Evolutionary conservation across 208 protist species (phyloP).

Genomic region (Trypanosoma theileri): DNA sequence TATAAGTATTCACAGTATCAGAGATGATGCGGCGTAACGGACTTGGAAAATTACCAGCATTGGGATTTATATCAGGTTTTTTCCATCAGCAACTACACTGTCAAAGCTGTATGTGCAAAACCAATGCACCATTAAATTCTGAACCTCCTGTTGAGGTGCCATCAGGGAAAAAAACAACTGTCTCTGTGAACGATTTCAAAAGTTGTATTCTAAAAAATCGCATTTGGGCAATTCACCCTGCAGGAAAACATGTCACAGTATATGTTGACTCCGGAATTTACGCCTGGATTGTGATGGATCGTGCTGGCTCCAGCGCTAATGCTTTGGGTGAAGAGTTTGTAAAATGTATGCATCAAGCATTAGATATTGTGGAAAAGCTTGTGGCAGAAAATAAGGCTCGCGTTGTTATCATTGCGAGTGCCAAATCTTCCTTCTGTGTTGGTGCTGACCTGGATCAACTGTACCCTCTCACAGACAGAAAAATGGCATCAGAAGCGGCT

Average conservation of each 20-base stretch:
- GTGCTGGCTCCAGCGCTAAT: constrained; percentile 69
- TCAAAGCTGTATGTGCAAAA: constrained; percentile 8
- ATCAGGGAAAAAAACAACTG: not conserved
- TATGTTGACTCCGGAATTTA: constrained; percentile 70
- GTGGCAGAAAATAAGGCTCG: constrained; percentile 51
- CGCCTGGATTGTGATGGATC: constrained; percentile 87
- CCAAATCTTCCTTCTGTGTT: constrained; percentile 83
- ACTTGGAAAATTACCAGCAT: not conserved
- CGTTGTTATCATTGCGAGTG: constrained; percentile 65
- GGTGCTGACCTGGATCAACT: constrained; percentile 80
- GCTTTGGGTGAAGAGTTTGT: constrained; percentile 71
- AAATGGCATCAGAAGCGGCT: constrained; percentile 37
- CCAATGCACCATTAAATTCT: constrained; percentile 2
- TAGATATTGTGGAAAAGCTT: constrained; percentile 67
- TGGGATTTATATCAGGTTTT: constrained; percentile 10
- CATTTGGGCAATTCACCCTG: constrained; percentile 47
- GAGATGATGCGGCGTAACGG: constrained; percentile 41
- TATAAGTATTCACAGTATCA: too few relatives aligned
- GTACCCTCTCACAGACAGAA: constrained; percentile 68
- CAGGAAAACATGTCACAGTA: constrained; percentile 67
- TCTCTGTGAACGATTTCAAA: constrained; percentile 40
- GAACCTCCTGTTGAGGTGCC: not conserved
- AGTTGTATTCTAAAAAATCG: constrained; percentile 44
- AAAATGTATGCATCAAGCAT: constrained; percentile 41
- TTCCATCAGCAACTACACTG: not conserved